Conservation (phyloP, 2,329 filamentous ascomycete species). For the Diaporthe capsici region DNA sequence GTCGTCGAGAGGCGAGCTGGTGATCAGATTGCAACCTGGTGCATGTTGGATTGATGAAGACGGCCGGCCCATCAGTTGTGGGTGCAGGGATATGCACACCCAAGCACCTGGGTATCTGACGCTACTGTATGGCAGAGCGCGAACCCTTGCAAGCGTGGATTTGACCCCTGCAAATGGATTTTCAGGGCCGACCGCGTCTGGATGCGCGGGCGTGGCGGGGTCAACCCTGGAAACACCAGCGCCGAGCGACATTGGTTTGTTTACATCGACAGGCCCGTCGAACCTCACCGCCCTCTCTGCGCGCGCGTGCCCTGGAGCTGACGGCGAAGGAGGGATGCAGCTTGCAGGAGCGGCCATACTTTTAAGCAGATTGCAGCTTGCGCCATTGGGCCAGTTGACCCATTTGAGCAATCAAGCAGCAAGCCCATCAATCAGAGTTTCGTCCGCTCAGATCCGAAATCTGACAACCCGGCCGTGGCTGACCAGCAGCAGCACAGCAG, state of each 20-base stretch:
- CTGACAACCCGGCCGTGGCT: slow-evolving; percentile 37
- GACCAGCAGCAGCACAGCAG: neutral
- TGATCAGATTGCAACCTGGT: neutral
- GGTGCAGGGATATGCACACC: slow-evolving; percentile 8
- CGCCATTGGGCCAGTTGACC: neutral
- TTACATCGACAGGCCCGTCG: slow-evolving; percentile 34
- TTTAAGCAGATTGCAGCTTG: too few species aligned
- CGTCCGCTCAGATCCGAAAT: slow-evolving; percentile 40
- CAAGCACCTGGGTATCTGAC: slow-evolving; percentile 27
- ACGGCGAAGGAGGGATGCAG: slow-evolving; percentile 19
- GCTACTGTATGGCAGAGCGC: slow-evolving; percentile 16
- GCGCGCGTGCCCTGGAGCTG: neutral
- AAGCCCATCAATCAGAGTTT: neutral
- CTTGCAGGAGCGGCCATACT: neutral
- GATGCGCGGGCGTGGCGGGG: slow-evolving; percentile 21
- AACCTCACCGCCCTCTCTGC: slow-evolving; percentile 32
- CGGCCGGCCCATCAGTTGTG: too few species aligned
- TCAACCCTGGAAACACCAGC: slow-evolving; percentile 8
- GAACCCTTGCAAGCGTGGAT: slow-evolving; percentile 23
- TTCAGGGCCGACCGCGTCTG: slow-evolving; percentile 27
- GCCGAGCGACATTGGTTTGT: slow-evolving; percentile 29
- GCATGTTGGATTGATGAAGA: neutral
- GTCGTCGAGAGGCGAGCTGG: neutral
- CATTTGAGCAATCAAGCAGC: too few species aligned
- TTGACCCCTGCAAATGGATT: slow-evolving; percentile 29